These are phyloP conservation scores for Fraxinus greggii DNA, from an alignment of 305 asterid species.

Conservation along the genomic window DNA sequence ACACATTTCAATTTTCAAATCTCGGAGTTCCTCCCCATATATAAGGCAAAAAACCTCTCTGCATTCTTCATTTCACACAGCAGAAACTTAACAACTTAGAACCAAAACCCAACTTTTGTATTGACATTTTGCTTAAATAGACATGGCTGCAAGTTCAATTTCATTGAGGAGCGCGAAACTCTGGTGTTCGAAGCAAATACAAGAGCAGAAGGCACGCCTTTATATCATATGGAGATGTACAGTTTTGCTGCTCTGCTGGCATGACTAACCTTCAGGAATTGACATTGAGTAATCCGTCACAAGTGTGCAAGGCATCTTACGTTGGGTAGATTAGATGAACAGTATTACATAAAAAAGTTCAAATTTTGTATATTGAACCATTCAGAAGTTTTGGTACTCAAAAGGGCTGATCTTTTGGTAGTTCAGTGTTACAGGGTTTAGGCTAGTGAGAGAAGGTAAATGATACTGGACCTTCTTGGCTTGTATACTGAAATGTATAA, in stretches of 20 bases:
- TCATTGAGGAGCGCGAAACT: constrained; percentile 30
- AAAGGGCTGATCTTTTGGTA: not conserved
- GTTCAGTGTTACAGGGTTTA: not conserved
- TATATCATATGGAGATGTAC: constrained; percentile 54
- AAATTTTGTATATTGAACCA: not conserved
- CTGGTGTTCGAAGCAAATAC: constrained; percentile 36
- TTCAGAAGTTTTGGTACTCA: not conserved
- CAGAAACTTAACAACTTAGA: not conserved
- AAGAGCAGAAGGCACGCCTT: constrained; percentile 40
- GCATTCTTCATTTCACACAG: not conserved
- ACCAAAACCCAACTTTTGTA: not conserved
- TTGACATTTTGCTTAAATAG: not conserved
- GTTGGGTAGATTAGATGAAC: not conserved
- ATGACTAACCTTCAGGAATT: constrained; percentile 21
- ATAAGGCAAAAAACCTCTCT: not conserved
- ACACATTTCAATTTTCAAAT: not conserved
- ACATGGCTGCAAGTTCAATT: constrained; percentile 30
- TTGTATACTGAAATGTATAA: not conserved
- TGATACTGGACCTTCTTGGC: not conserved
- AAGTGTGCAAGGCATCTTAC: not conserved
- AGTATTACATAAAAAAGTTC: not conserved
- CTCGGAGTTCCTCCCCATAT: not conserved
- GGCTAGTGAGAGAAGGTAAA: not conserved
- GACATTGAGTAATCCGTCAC: not conserved
- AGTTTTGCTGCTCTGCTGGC: constrained; percentile 46